Evolutionary conservation across 352 stramenopile species (phyloP).

Genomic region (Phytophthora multivora): DNA sequence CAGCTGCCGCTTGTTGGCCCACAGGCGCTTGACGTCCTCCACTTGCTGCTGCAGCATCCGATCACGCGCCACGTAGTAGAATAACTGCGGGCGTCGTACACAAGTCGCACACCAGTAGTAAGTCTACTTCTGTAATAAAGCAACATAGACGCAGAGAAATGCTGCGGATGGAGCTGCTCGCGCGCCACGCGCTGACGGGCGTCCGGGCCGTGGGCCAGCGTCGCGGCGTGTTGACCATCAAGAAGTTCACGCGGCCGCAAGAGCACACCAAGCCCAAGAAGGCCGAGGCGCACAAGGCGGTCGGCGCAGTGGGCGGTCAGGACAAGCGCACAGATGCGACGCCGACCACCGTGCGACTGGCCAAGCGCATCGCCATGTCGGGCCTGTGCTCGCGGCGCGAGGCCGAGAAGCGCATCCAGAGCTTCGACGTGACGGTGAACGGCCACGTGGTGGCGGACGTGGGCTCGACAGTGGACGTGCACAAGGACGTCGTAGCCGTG

Average conservation of each 20-base stretch:
- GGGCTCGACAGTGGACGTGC: slow-evolving; percentile 57
- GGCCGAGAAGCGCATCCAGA: slow-evolving; percentile 81
- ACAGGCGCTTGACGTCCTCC: slow-evolving; percentile 98
- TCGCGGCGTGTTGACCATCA: slow-evolving; percentile 48
- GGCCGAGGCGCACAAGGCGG: not conserved
- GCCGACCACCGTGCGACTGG: slow-evolving; percentile 50
- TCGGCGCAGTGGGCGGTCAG: not conserved
- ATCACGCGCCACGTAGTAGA: slow-evolving; percentile 22
- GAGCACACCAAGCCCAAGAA: slow-evolving; percentile 14
- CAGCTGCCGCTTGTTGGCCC: slow-evolving; percentile 98
- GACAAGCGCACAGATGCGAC: not conserved
- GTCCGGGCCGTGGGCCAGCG: slow-evolving; percentile 9
- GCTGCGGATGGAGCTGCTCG: slow-evolving; percentile 24
- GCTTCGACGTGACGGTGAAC: slow-evolving; percentile 79
- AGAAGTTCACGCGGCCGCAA: slow-evolving; percentile 40
- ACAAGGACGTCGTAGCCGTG: slow-evolving; percentile 60
- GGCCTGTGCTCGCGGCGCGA: slow-evolving; percentile 84
- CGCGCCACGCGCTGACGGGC: not conserved
- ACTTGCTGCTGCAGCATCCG: slow-evolving; percentile 88
- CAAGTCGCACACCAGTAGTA: not conserved
- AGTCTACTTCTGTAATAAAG: not conserved
- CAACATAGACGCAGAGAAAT: not conserved
- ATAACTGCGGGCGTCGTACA: too few species aligned
- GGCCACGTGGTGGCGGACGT: slow-evolving; percentile 62
- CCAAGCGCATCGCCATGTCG: slow-evolving; percentile 85